Base-by-base conservation (phyloP, 345 rosid species). In the Eucalyptus shirleyi region DNA sequence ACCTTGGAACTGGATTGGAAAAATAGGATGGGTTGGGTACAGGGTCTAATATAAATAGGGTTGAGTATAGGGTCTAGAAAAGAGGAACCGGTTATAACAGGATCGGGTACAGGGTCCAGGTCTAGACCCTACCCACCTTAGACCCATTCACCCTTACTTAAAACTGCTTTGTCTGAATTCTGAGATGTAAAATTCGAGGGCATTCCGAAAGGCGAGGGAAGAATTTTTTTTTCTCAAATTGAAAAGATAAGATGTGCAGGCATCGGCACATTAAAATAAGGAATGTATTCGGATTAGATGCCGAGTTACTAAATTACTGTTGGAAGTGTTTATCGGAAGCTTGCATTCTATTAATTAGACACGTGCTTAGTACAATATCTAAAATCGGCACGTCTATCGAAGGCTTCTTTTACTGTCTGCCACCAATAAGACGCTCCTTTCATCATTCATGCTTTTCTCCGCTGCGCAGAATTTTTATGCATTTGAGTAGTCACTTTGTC, bases 331-430 rank as follows among this genome's bases (percentile, higher is more conserved):
- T 8, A 1, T 53, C 10, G 5, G 1, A 53, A 53, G 10, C 10
- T 53, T 19, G 0, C 10, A 19, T 8, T 2, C 3, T 53, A 53
- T 53, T 53, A 3, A 1, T 19, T 53, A 53, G 24, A 53, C 10
- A 8, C 2, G 10, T 8, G 2, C 10, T 53, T 19, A 2, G 1
- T 1, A 53, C 5, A 3, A 0, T 53, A 3, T 19, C 10, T 53
- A 53, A 8, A 53, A 8, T 19, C 24, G 24, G 5, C 4, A 53
- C 5, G 5, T 19, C 4, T 53, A 23, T 15, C 5, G 5, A 19
- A 19, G 47, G 83, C 45, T 21, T 40, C 24, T 77, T 77, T 21
- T 19, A 2, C 24, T 77, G 47, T 77, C 47, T 21, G 83, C 83
- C 83, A 21, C 83, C 13, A 6, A 37, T 37, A 6, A 40, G 83